Conservation (phyloP, 2,329 filamentous ascomycete genomes). For the Aspergillus thermomutatus region DNA sequence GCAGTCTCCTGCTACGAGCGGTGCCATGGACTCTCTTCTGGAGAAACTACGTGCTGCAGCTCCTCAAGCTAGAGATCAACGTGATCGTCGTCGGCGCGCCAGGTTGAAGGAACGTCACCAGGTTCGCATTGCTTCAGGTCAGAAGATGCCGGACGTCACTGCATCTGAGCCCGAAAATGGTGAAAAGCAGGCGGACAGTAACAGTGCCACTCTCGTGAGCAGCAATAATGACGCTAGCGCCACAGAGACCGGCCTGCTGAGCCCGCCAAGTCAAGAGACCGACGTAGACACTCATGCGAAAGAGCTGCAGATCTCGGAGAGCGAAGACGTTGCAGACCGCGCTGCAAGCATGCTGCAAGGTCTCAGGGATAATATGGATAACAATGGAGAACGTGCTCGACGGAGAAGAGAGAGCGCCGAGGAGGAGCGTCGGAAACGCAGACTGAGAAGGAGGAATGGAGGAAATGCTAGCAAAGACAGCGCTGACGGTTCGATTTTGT, state of each 20-base stretch:
- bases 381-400: conserved; percentile 54
- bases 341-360: conserved; percentile 81
- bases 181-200: conserved; percentile 48
- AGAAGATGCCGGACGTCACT: conserved; percentile 71
- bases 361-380: conserved; percentile 63
- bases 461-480: conserved; percentile 36
- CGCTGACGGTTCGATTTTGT: conserved; percentile 28
- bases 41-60: conserved; percentile 93
- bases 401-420: conserved; percentile 72
- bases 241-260: conserved; percentile 43
- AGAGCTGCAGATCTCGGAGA: conserved; percentile 44
- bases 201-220: not conserved
- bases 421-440: conserved; percentile 67
- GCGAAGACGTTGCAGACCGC: conserved; percentile 77
- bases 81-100: conserved; percentile 81
- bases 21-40: conserved; percentile 92
- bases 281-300: conserved; percentile 33
- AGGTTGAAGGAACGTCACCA: conserved; percentile 88
- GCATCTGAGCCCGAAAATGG: conserved; percentile 58
- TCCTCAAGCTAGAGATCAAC: conserved; percentile 81
- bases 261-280: conserved; percentile 43
- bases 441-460: conserved; percentile 64
- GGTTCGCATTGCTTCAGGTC: conserved; percentile 82
- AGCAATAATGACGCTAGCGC: conserved; percentile 1
- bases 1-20: conserved; percentile 68